These are phyloP conservation scores for Pythium apleroticum DNA, from an alignment of 352 stramenopile genomes.

Conservation along the genomic window DNA sequence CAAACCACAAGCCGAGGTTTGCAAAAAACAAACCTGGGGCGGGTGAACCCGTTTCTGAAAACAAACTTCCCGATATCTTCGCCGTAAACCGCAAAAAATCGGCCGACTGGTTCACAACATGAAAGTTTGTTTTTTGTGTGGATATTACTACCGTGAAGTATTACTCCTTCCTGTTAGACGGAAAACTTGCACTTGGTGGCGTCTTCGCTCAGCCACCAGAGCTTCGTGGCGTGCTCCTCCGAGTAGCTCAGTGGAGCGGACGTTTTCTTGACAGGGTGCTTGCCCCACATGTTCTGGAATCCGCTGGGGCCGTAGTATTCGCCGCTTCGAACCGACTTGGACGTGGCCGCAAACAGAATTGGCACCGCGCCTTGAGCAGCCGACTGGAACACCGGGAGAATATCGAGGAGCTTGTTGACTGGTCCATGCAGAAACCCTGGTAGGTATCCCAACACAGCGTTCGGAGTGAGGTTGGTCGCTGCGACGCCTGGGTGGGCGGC, in stretches of 20 bases:
- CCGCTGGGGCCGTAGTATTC: constrained; percentile 24
- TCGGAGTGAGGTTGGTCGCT: constrained; percentile 25
- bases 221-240: constrained; percentile 23
- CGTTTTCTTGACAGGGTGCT: constrained; percentile 12
- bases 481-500: constrained; percentile 29
- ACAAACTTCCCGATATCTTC: too few relatives aligned
- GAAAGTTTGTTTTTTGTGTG: too few relatives aligned
- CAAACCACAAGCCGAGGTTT: too few relatives aligned
- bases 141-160: too few relatives aligned
- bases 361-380: constrained; percentile 14
- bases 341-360: constrained; percentile 22
- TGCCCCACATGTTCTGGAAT: constrained; percentile 23
- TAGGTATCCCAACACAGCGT: constrained; percentile 29
- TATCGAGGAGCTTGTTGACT: constrained; percentile 9
- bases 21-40: too few relatives aligned
- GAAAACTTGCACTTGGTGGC: constrained; percentile 25
- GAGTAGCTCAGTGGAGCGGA: constrained; percentile 24
- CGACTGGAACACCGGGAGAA: constrained; percentile 21
- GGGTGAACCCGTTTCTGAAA: too few relatives aligned
- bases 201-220: constrained; percentile 27
- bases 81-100: too few relatives aligned
- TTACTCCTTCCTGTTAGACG: constrained; percentile 10
- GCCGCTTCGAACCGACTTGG: constrained; percentile 19
- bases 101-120: too few relatives aligned
- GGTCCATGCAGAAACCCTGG: constrained; percentile 27